These are phyloP conservation scores for Galerina marginata DNA, from an alignment of 768 basidiomycete genomes.

Conservation along the genomic window DNA sequence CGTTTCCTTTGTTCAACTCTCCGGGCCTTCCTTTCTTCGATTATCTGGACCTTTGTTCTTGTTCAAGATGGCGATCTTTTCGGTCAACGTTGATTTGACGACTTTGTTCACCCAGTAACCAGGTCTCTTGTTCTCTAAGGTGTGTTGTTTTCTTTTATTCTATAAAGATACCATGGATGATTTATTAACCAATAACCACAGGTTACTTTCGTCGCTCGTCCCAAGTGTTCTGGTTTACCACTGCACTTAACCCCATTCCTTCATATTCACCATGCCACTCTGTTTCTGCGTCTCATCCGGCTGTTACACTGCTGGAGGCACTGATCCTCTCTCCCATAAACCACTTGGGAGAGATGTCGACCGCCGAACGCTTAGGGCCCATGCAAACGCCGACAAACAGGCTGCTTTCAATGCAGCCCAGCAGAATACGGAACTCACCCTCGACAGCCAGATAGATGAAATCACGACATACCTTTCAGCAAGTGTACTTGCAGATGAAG, in stretches of 20 bases:
- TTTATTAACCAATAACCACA: background rate
- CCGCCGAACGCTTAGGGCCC: background rate
- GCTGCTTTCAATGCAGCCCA: background rate
- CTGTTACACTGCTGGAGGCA: constrained; percentile 1
- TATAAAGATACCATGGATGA: background rate
- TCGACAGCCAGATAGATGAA: constrained; percentile 1
- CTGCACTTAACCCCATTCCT: background rate
- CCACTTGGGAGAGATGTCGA: background rate
- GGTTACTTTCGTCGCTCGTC: background rate
- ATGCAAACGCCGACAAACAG: constrained; percentile 1
- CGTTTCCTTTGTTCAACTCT: too few relatives aligned
- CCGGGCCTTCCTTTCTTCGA: too few relatives aligned
- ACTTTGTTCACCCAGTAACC: too few relatives aligned
- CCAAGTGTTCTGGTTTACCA: constrained; percentile 2
- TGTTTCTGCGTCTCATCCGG: constrained; percentile 1
- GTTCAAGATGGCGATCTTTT: too few relatives aligned
- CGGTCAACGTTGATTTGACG: too few relatives aligned
- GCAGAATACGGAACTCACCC: background rate
- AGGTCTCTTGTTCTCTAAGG: background rate
- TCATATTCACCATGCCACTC: constrained; percentile 3
- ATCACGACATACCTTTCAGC: constrained; percentile 5
- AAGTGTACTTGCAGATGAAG: constrained; percentile 4
- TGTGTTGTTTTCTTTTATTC: background rate
- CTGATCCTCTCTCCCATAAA: background rate
- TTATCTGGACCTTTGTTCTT: too few relatives aligned